Evolutionary conservation across 2,329 filamentous ascomycete species (phyloP), one percentile per base, ranked within the genome.

Genomic region (Colletotrichum theobromicola): DNA sequence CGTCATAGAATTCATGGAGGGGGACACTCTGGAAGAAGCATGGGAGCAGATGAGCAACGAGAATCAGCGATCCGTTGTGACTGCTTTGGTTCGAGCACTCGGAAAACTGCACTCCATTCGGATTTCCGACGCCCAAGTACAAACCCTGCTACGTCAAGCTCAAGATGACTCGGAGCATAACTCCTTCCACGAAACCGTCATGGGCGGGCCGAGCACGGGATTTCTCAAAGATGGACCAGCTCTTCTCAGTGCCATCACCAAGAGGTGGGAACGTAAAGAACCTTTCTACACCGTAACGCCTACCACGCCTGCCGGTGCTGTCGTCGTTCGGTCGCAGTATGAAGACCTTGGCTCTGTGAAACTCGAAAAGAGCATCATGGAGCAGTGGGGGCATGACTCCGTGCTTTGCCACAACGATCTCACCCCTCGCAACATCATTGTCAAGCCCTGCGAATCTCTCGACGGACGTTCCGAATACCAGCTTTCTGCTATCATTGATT

Each of bases 341-440:
- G 35, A 28, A 30, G 61, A 63, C 24, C n/a, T 63, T 26, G 61
- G 35, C 34, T 26, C 61, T 13, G 13, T 26, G 15, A 63, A 26
- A 28, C 21, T 46, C 32, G 15, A 63, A 26, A 46, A 13, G 32
- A 28, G 10, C 24, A 63, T 1, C 66, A 34, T 50, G 34, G 66
- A 60, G 55, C 18, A 61, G 26, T 68, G 55, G 66, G 34, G 13
- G 5, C 5, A 16, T 4, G 66, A 61, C 13, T 55, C 66, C n/a
- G 66, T 68, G 18, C 18, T 61, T 30, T 68, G 66, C 55, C 66
- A 68, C 55, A 68, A 68, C 35, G 66, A 68, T 34, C 53, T 68
- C 55, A 68, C 34, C 34, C 66, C 53, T n/a, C 35, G 55, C 35
- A 68, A 68, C 66, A 68, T 68, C 24, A 50, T 68, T 16, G 34